Evolutionary conservation across 352 stramenopile genomes (phyloP).

Genomic region (Globisporangium spinosum): DNA sequence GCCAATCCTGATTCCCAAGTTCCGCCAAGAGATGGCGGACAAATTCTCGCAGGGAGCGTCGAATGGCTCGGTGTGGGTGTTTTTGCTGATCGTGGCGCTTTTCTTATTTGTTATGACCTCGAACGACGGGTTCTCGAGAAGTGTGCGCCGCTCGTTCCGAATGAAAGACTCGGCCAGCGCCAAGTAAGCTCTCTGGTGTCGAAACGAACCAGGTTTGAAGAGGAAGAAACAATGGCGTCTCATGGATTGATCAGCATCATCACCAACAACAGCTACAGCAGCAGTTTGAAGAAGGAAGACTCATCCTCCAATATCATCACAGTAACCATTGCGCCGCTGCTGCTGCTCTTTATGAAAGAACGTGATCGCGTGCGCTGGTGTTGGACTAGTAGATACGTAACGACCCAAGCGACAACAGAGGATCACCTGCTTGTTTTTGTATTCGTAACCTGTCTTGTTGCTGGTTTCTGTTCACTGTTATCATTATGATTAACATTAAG

Average conservation of each 20-base stretch:
- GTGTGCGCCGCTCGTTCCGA: constrained; percentile 46
- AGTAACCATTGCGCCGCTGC: background rate
- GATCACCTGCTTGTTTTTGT: background rate
- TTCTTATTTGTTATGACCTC: constrained; percentile 60
- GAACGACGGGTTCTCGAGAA: constrained; percentile 59
- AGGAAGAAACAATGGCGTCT: background rate
- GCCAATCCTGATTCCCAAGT: constrained; percentile 25
- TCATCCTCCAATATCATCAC: background rate
- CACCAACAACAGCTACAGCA: constrained; percentile 8
- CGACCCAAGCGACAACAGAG: background rate
- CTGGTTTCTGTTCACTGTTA: background rate
- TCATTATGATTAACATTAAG: constrained; percentile 9
- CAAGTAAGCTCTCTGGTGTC: constrained; percentile 20
- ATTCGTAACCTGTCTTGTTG: background rate
- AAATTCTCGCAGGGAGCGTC: constrained; percentile 26
- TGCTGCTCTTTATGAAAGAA: background rate
- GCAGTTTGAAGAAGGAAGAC: constrained; percentile 22
- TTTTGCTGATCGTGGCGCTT: constrained; percentile 48
- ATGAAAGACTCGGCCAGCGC: constrained; percentile 31
- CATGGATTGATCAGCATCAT: background rate
- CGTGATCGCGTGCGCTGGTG: background rate
- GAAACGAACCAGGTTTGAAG: background rate
- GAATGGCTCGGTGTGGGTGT: constrained; percentile 42
- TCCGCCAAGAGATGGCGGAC: constrained; percentile 45
- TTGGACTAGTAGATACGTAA: constrained; percentile 2